A percentile compares a stretch with the other conserved stretches of the same genome.
phyloP scores from a whole-genome alignment of 140 eudicot genomes.

The Stevia rebaudiana region DNA sequence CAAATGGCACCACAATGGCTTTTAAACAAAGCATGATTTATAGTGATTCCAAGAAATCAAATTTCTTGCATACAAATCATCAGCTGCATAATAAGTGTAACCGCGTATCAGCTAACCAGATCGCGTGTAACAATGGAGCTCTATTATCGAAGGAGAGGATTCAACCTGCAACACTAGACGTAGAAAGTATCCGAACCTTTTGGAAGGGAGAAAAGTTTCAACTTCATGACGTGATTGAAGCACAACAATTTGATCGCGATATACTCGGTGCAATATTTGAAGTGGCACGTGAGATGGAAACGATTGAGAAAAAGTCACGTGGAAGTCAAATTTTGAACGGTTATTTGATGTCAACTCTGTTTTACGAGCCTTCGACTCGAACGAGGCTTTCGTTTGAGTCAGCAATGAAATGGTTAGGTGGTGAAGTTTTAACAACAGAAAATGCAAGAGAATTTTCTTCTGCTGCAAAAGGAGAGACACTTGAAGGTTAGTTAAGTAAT shows the following conservation, averaged over 20 bases:
- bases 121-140: not conserved
- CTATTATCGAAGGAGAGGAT: slow-evolving; percentile 26
- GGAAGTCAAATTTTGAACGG: slow-evolving; percentile 84
- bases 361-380: slow-evolving; percentile 95
- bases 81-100: slow-evolving; percentile 9
- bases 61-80: slow-evolving; percentile 16
- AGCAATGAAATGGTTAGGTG: slow-evolving; percentile 92
- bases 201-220: slow-evolving; percentile 56
- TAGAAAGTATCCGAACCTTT: slow-evolving; percentile 28
- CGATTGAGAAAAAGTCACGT: slow-evolving; percentile 65
- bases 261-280: slow-evolving; percentile 73
- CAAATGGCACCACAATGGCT: slow-evolving; percentile 13
- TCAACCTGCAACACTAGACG: slow-evolving; percentile 40
- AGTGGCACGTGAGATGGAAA: slow-evolving; percentile 93
- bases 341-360: slow-evolving; percentile 81
- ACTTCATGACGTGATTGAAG: slow-evolving; percentile 78
- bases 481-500: slow-evolving; percentile 56
- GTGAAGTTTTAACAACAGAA: slow-evolving; percentile 95
- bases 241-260: slow-evolving; percentile 84
- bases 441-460: slow-evolving; percentile 96
- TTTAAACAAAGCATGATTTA: slow-evolving; percentile 3
- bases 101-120: slow-evolving; percentile 20
- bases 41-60: slow-evolving; percentile 12
- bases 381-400: slow-evolving; percentile 98
- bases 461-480: slow-evolving; percentile 98